phyloP scores from a whole-genome alignment of 148 eudicot species.

The Rhododendron kiyosumense region DNA sequence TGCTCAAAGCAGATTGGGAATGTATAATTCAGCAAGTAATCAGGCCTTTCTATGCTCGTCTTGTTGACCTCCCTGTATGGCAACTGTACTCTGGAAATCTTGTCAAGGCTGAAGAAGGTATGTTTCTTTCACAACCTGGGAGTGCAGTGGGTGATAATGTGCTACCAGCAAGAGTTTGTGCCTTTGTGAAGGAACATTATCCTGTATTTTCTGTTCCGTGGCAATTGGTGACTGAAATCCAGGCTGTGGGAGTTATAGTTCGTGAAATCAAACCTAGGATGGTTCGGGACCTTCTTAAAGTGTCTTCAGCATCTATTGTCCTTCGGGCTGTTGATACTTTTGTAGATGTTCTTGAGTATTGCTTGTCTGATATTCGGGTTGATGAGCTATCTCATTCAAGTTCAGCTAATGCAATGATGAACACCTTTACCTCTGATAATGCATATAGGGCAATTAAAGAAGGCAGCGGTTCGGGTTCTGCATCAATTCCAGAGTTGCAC shows the following conservation, averaged over 20 bases:
- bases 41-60: slow-evolving; percentile 78
- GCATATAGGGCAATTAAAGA: slow-evolving; percentile 17
- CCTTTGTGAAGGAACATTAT: slow-evolving; percentile 95
- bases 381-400: slow-evolving; percentile 27
- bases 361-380: slow-evolving; percentile 77
- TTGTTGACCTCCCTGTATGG: slow-evolving; percentile 91
- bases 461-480: slow-evolving; percentile 33
- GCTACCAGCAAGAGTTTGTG: slow-evolving; percentile 90
- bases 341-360: slow-evolving; percentile 92
- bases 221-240: slow-evolving; percentile 91
- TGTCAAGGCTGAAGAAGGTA: slow-evolving; percentile 91
- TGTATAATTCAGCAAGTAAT: slow-evolving; percentile 77
- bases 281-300: slow-evolving; percentile 94
- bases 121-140: slow-evolving; percentile 97
- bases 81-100: slow-evolving; percentile 84
- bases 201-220: slow-evolving; percentile 98
- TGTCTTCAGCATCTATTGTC: slow-evolving; percentile 61
- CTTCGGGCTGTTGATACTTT: slow-evolving; percentile 70
- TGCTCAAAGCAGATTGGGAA: slow-evolving; percentile 68
- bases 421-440: slow-evolving; percentile 25
- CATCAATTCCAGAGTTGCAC: slow-evolving; percentile 39
- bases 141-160: slow-evolving; percentile 65
- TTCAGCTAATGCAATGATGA: slow-evolving; percentile 23
- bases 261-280: slow-evolving; percentile 96
- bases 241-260: slow-evolving; percentile 69